Evolutionary conservation across 2,329 filamentous ascomycete genomes (phyloP).

Genomic region (Cladosporium halotolerans): DNA sequence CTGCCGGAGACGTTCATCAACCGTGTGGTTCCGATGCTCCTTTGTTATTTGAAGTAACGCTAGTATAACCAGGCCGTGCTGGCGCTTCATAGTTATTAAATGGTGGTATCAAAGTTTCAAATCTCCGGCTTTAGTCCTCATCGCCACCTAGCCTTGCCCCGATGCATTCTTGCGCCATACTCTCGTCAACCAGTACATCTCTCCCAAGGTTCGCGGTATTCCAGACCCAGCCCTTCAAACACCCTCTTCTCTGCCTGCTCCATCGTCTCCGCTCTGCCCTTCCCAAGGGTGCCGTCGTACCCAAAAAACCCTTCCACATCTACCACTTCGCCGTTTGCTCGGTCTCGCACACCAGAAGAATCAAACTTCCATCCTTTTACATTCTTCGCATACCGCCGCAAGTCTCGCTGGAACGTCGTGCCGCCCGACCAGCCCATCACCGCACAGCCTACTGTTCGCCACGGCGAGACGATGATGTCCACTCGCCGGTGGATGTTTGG

Average conservation of each 20-base stretch:
- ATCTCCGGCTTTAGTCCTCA: too few species aligned
- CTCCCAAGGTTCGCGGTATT: slow-evolving; percentile 37
- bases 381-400: slow-evolving; percentile 72
- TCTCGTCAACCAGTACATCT: slow-evolving; percentile 34
- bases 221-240: slow-evolving; percentile 67
- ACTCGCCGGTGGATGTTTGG: slow-evolving; percentile 74
- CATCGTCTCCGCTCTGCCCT: slow-evolving; percentile 47
- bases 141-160: too few species aligned
- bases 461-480: slow-evolving; percentile 85
- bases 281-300: slow-evolving; percentile 49
- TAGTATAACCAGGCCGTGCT: too few species aligned
- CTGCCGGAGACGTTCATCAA: too few species aligned
- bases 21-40: too few species aligned
- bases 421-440: slow-evolving; percentile 83
- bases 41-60: too few species aligned
- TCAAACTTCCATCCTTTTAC: slow-evolving; percentile 77
- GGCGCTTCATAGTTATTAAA: too few species aligned
- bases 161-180: too few species aligned
- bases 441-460: slow-evolving; percentile 83
- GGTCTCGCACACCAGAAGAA: slow-evolving; percentile 73
- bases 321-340: slow-evolving; percentile 61
- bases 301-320: slow-evolving; percentile 74
- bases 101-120: too few species aligned
- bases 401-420: slow-evolving; percentile 82
- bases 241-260: slow-evolving; percentile 71